phyloP scores from a whole-genome alignment of 371 early-diverging fungal genomes.

The Catenaria anguillulae region DNA sequence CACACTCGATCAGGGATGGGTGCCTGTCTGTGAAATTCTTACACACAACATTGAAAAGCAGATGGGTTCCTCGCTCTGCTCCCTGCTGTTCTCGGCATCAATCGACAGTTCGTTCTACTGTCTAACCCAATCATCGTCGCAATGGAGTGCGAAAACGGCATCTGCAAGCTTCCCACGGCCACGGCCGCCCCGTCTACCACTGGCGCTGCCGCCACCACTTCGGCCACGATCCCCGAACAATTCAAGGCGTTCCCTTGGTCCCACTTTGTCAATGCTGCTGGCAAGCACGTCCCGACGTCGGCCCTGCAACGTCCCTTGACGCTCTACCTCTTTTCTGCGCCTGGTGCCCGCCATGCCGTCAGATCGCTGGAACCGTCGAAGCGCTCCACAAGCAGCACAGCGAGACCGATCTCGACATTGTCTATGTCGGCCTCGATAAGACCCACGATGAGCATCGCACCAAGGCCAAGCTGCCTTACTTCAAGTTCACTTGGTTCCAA shows the following conservation, averaged over 20 bases:
- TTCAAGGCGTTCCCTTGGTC: neutral
- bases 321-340: neutral
- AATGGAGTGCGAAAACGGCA: too few relatives aligned
- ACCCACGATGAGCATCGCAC: neutral
- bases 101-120: too few relatives aligned
- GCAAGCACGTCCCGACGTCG: neutral
- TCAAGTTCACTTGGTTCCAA: neutral
- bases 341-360: neutral
- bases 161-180: neutral
- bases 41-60: too few relatives aligned
- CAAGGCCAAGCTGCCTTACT: neutral
- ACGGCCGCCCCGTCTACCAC: neutral
- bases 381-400: neutral
- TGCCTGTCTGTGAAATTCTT: too few relatives aligned
- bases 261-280: neutral
- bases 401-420: neutral
- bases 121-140: too few relatives aligned
- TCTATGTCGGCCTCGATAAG: conserved; percentile 1
- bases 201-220: neutral
- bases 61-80: too few relatives aligned
- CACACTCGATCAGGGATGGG: too few relatives aligned
- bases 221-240: neutral
- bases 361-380: neutral
- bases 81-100: too few relatives aligned
- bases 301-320: neutral